Conservation (phyloP, 768 basidiomycete genomes). For the Omphalotus guepiniiformis region DNA sequence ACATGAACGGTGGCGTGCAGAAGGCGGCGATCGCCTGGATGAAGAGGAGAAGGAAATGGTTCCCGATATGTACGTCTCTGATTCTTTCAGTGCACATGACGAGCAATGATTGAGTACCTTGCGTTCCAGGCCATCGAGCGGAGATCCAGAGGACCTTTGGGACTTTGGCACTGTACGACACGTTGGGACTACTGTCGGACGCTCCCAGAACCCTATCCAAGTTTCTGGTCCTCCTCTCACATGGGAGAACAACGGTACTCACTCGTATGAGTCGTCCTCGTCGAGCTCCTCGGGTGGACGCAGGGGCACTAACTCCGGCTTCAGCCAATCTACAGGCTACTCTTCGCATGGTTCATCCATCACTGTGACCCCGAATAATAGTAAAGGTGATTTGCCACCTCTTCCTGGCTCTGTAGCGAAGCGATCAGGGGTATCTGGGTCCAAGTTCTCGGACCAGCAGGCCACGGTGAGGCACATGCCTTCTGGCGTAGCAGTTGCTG, state of each 20-base stretch:
- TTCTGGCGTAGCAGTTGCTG: conserved; percentile 20
- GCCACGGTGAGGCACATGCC: conserved; percentile 66
- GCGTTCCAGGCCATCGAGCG: conserved; percentile 42
- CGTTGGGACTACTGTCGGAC: conserved; percentile 64
- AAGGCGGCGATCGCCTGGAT: conserved; percentile 74
- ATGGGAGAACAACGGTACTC: conserved; percentile 71
- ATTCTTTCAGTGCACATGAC: neutral
- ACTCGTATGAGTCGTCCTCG: conserved; percentile 29
- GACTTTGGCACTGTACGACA: conserved; percentile 96
- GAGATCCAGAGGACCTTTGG: conserved; percentile 84
- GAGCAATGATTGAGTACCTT: neutral
- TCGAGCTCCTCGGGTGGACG: conserved; percentile 24
- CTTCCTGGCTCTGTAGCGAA: conserved; percentile 36
- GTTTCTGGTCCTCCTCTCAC: conserved; percentile 66
- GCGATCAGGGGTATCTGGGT: conserved; percentile 15
- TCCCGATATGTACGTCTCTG: conserved; percentile 56
- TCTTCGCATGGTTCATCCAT: conserved; percentile 38
- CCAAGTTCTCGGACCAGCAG: conserved; percentile 46
- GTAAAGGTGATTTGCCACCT: conserved; percentile 60
- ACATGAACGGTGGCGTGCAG: conserved; percentile 88
- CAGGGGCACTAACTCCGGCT: conserved; percentile 13
- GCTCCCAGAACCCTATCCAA: conserved; percentile 50
- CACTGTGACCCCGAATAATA: conserved; percentile 22
- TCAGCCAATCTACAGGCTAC: conserved; percentile 14
- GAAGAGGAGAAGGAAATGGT: conserved; percentile 62